Conservation (phyloP, 1,139 yeast genomes). For the Zygosaccharomyces sapae region DNA sequence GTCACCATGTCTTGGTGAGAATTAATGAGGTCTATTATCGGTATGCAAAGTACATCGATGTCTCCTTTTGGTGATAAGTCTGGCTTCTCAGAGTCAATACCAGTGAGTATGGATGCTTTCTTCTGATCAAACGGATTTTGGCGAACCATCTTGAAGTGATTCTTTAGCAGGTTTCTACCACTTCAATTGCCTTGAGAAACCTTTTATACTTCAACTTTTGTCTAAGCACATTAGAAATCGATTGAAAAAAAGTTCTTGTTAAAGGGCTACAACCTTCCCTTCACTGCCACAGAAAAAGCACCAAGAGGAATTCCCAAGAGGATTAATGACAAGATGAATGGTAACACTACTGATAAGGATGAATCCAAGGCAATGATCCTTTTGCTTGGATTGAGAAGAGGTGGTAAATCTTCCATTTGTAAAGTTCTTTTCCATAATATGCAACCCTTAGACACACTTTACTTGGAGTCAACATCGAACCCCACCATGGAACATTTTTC, state of each 20-base stretch:
- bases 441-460: conserved; percentile 92
- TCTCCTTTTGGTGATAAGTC: conserved; percentile 85
- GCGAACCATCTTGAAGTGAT: conserved; percentile 16
- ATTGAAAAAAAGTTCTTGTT: not conserved
- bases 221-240: not conserved
- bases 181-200: not conserved
- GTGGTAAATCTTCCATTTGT: conserved; percentile 87
- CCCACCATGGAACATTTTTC: conserved; percentile 78
- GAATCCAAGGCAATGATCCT: conserved; percentile 68
- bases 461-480: conserved; percentile 82
- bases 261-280: not conserved
- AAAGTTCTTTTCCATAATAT: conserved; percentile 94
- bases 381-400: conserved; percentile 76
- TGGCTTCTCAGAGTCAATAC: conserved; percentile 48
- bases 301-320: not conserved
- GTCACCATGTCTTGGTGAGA: conserved; percentile 66
- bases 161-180: not conserved
- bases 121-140: conserved; percentile 65
- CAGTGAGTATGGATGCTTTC: conserved; percentile 52
- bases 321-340: conserved; percentile 3
- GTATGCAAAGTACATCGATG: conserved; percentile 66
- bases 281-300: not conserved
- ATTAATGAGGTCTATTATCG: conserved; percentile 66
- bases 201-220: not conserved
- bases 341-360: conserved; percentile 18